Evolutionary conservation across 1,284 basidiomycete genomes (phyloP).

Genomic region (Mycena sp.): DNA sequence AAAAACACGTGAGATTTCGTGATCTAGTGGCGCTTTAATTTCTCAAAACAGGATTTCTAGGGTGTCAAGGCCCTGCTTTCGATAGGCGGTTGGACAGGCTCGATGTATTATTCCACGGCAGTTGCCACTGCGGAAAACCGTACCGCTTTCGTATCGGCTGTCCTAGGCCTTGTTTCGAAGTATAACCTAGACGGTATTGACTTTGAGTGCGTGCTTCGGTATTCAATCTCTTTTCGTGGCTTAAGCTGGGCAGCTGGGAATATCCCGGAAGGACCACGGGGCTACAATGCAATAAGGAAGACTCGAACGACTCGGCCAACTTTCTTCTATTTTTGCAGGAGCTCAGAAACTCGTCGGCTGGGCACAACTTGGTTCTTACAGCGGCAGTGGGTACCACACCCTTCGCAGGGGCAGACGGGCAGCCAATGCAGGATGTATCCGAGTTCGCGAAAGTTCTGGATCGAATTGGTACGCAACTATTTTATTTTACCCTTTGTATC

Average conservation of each 20-base stretch:
- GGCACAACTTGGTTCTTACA: slow-evolving; percentile 72
- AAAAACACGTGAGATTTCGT: slow-evolving; percentile 56
- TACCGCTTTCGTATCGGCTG: slow-evolving; percentile 71
- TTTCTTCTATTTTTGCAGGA: slow-evolving; percentile 80
- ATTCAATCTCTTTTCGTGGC: not conserved
- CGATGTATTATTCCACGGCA: slow-evolving; percentile 80
- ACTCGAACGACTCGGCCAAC: slow-evolving; percentile 72
- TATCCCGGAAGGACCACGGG: slow-evolving; percentile 78
- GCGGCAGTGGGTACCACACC: slow-evolving; percentile 77
- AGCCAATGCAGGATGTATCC: slow-evolving; percentile 72
- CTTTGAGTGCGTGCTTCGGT: slow-evolving; percentile 70
- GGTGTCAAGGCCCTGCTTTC: slow-evolving; percentile 79
- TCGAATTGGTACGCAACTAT: slow-evolving; percentile 67
- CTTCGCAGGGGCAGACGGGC: slow-evolving; percentile 68
- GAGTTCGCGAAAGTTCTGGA: slow-evolving; percentile 79
- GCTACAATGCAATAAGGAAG: slow-evolving; percentile 74
- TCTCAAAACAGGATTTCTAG: slow-evolving; percentile 36
- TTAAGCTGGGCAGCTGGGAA: slow-evolving; percentile 74
- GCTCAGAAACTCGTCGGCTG: slow-evolving; percentile 69
- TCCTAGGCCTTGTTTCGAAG: slow-evolving; percentile 64
- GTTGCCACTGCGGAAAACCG: slow-evolving; percentile 71
- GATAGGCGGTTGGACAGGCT: slow-evolving; percentile 91
- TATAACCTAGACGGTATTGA: slow-evolving; percentile 87
- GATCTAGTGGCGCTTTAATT: not conserved
- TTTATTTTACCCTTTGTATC: too few relatives aligned